These are phyloP conservation scores for Trichomonascaceae sp. DNA, from an alignment of 1,139 yeast genomes.

Conservation along the genomic window DNA sequence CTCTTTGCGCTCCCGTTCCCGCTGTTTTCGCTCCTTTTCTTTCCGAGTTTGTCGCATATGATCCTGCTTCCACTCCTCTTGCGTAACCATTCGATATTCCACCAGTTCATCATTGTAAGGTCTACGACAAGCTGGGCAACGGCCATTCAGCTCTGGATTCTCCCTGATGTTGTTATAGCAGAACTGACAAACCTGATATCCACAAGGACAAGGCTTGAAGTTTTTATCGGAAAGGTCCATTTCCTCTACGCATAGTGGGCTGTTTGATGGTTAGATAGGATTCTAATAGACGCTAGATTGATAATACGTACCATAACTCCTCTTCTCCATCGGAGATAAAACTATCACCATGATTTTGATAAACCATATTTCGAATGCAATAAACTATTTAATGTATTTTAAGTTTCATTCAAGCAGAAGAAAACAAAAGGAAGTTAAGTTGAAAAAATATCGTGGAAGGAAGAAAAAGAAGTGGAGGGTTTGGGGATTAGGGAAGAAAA, in stretches of 20 bases:
- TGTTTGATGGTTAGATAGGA: constrained; percentile 25
- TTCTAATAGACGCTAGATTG: constrained; percentile 34
- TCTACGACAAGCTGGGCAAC: constrained; percentile 97
- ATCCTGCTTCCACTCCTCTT: constrained; percentile 81
- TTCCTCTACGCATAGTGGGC: constrained; percentile 92
- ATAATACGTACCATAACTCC: constrained; percentile 46
- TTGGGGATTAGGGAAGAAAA: not conserved
- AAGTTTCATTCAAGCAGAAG: not conserved
- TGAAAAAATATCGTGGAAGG: not conserved
- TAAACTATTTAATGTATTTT: too few species aligned
- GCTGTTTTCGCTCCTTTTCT: constrained; percentile 80
- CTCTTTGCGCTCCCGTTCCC: constrained; percentile 83
- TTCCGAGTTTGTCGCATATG: constrained; percentile 62
- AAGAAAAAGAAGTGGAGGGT: not conserved
- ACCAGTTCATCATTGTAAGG: constrained; percentile 90
- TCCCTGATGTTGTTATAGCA: constrained; percentile 95
- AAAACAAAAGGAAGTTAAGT: not conserved
- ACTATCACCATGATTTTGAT: constrained; percentile 34
- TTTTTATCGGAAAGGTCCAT: constrained; percentile 94
- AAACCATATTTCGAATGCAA: constrained; percentile 16
- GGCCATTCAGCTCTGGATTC: constrained; percentile 89
- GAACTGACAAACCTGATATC: constrained; percentile 96
- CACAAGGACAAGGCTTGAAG: constrained; percentile 98
- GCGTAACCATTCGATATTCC: constrained; percentile 72
- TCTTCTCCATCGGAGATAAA: constrained; percentile 77